Percentiles rank a stretch among this genome's conserved stretches.
Conservation (phyloP, 2,329 filamentous ascomycete genomes). For the Fusarium metavorans region DNA sequence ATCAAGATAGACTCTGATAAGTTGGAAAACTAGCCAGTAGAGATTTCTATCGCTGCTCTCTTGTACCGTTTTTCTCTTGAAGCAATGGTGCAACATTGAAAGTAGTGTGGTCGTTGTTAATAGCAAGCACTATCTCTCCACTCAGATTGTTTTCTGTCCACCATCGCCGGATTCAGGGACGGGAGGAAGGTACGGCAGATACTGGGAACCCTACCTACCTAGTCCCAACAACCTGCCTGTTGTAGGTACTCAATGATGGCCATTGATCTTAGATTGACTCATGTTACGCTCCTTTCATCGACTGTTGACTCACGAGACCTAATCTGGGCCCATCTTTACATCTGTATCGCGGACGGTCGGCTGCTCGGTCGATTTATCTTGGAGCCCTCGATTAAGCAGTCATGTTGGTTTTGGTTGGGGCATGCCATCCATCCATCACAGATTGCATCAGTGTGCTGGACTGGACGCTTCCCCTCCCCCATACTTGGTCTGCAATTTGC, state of each 20-base stretch:
- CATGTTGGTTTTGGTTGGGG: neutral
- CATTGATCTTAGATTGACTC: neutral
- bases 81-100: neutral
- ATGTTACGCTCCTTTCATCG: neutral
- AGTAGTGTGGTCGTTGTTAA: neutral
- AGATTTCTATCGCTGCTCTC: neutral
- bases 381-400: neutral
- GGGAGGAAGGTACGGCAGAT: neutral
- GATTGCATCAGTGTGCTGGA: slow-evolving; percentile 25
- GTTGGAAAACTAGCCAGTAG: neutral
- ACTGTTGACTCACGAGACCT: neutral
- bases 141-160: neutral
- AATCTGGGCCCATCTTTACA: neutral
- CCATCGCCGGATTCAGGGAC: neutral
- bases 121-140: neutral
- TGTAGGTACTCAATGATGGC: neutral
- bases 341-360: neutral
- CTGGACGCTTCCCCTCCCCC: neutral
- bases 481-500: slow-evolving; percentile 26
- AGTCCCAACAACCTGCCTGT: neutral
- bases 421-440: slow-evolving; percentile 1
- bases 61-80: neutral
- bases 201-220: neutral
- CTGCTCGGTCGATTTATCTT: neutral
- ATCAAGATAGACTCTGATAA: neutral